Percentiles rank a stretch among this genome's conserved stretches.
phyloP scores from a whole-genome alignment of 2,329 filamentous ascomycete species.

The Sporothrix schenckii region DNA sequence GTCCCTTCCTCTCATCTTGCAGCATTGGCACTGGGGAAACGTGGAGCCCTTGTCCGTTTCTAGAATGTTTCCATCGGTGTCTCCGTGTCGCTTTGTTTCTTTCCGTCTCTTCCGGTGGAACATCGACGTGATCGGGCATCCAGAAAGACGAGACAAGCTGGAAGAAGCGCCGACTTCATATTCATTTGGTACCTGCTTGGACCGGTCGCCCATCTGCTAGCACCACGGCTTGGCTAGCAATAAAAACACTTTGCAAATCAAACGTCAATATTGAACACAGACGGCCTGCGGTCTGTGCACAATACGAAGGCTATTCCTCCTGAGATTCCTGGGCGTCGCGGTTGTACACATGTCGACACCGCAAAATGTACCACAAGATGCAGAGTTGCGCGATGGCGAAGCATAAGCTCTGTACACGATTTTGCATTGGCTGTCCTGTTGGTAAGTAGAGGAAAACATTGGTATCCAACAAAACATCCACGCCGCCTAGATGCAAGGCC shows the following conservation, averaged over 20 bases:
- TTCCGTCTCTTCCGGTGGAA: neutral
- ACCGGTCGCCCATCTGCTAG: neutral
- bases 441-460: neutral
- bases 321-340: neutral
- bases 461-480: neutral
- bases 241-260: neutral
- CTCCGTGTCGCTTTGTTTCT: neutral
- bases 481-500: neutral
- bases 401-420: neutral
- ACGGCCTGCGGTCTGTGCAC: neutral
- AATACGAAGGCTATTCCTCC: conserved; percentile 11
- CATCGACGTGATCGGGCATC: too few species aligned
- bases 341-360: neutral
- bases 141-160: too few species aligned
- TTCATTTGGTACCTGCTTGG: neutral
- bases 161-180: neutral
- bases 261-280: too few species aligned
- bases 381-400: neutral
- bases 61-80: conserved; percentile 16
- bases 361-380: neutral
- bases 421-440: neutral
- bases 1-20: neutral
- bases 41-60: neutral
- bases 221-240: too few species aligned
- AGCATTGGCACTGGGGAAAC: neutral